Evolutionary conservation across 306 rosid species (phyloP).

Genomic region (Erythrophleum fordii): DNA sequence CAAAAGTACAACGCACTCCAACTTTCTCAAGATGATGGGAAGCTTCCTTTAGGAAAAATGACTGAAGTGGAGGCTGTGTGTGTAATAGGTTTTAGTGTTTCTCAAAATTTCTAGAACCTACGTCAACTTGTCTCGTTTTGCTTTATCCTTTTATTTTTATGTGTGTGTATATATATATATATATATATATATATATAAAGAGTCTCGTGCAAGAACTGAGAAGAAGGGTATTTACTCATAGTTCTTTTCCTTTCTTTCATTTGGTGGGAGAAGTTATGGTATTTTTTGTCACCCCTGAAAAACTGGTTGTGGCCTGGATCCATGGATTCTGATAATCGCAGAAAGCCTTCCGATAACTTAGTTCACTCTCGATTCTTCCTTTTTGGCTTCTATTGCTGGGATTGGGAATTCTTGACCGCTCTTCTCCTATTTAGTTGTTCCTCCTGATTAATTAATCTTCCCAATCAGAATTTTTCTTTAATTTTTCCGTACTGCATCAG

Average conservation of each 20-base stretch:
- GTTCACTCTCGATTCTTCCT: slow-evolving; percentile 66
- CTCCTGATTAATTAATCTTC: background rate
- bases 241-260: background rate
- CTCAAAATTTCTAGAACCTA: slow-evolving; percentile 74
- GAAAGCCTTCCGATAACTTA: slow-evolving; percentile 40
- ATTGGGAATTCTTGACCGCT: slow-evolving; percentile 93
- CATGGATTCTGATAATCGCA: slow-evolving; percentile 68
- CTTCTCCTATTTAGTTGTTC: slow-evolving; percentile 83
- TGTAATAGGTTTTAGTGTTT: slow-evolving; percentile 39
- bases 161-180: slow-evolving; percentile 42
- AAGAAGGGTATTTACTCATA: slow-evolving; percentile 3
- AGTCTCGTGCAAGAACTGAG: slow-evolving; percentile 32
- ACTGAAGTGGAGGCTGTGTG: background rate
- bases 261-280: slow-evolving; percentile 57
- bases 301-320: slow-evolving; percentile 17
- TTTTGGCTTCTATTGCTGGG: slow-evolving; percentile 94
- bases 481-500: background rate
- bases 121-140: slow-evolving; percentile 35
- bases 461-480: background rate
- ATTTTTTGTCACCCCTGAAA: slow-evolving; percentile 22
- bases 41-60: background rate
- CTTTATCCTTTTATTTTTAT: background rate
- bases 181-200: slow-evolving; percentile 45
- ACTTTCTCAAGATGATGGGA: background rate
- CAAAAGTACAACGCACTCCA: background rate